Conservation (phyloP, 371 early-diverging fungal genomes). For the Mortierella polycephala region DNA sequence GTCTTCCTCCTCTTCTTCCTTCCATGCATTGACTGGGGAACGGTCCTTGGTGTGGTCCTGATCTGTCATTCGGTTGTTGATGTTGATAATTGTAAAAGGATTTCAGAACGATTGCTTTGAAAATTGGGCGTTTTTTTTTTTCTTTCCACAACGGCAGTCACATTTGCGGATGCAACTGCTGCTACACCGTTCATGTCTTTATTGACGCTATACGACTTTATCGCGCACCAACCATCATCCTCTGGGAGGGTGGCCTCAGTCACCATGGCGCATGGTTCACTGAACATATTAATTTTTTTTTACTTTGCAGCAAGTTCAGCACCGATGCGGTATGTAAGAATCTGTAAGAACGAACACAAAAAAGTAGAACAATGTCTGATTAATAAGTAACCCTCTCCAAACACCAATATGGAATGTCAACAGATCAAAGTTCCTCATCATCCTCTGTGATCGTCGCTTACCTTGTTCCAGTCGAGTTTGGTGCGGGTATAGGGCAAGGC, state of each 20-base stretch:
- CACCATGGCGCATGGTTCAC: not conserved
- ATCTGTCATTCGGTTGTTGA: constrained; percentile 30
- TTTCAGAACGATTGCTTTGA: not conserved
- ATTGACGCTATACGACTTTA: not conserved
- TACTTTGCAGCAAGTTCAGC: constrained; percentile 50
- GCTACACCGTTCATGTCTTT: no score
- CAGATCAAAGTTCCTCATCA: not conserved
- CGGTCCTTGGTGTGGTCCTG: constrained; percentile 7
- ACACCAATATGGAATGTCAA: not conserved
- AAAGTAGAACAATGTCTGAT: not conserved
- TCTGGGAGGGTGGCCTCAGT: not conserved
- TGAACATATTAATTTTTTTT: not conserved
- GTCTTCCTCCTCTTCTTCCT: constrained; percentile 19
- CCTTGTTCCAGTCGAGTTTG: constrained; percentile 94
- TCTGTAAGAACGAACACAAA: constrained; percentile 10
- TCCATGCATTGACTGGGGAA: constrained; percentile 17
- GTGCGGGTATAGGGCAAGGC: constrained; percentile 91
- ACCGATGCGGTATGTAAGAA: constrained; percentile 53
- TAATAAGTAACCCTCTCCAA: not conserved
- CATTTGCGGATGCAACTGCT: no score
- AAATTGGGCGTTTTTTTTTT: not conserved
- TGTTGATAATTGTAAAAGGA: no score
- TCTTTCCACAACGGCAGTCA: not conserved
- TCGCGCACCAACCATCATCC: no score
- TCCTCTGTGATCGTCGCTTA: constrained; percentile 10